Evolutionary conservation across 306 rosid genomes (phyloP).

Genomic region (Adenanthera pavonina): DNA sequence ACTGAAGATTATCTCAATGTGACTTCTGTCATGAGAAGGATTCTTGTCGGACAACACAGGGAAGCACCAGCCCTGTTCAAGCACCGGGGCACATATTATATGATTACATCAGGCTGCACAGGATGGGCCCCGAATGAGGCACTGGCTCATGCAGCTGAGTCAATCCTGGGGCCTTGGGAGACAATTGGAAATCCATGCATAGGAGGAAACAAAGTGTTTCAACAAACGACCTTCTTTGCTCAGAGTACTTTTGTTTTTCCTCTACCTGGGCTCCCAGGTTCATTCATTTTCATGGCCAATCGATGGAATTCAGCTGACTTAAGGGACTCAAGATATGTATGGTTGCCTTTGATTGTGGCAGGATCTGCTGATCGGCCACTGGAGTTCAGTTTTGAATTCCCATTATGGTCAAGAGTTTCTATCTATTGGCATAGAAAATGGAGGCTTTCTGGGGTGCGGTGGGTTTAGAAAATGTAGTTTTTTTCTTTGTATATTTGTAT

Average conservation of each 20-base stretch:
- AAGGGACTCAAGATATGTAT: slow-evolving; percentile 86
- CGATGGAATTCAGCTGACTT: slow-evolving; percentile 95
- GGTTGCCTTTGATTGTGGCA: slow-evolving; percentile 93
- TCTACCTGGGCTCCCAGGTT: slow-evolving; percentile 65
- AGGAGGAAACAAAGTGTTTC: slow-evolving; percentile 83
- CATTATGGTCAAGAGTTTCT: slow-evolving; percentile 94
- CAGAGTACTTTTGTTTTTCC: slow-evolving; percentile 93
- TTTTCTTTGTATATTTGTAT: slow-evolving; percentile 40
- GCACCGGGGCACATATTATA: slow-evolving; percentile 85
- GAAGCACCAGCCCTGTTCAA: slow-evolving; percentile 99
- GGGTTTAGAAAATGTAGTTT: slow-evolving; percentile 45
- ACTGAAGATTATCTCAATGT: slow-evolving; percentile 81
- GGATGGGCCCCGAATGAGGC: slow-evolving; percentile 99
- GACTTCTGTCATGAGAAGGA: slow-evolving; percentile 60
- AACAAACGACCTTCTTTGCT: slow-evolving; percentile 80
- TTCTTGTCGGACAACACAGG: slow-evolving; percentile 89
- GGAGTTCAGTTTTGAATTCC: slow-evolving; percentile 86
- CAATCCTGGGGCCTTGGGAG: slow-evolving; percentile 94
- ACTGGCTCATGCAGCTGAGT: slow-evolving; percentile 86
- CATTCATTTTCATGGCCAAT: slow-evolving; percentile 86
- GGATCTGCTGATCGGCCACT: slow-evolving; percentile 87
- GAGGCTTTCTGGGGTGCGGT: slow-evolving; percentile 80
- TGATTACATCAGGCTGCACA: slow-evolving; percentile 97
- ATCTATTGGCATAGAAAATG: slow-evolving; percentile 97
- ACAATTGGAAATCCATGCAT: slow-evolving; percentile 86